Evolutionary conservation across 2,329 filamentous ascomycete species (phyloP), one percentile per base, ranked within the genome.

Genomic region (Trichoderma sp.): DNA sequence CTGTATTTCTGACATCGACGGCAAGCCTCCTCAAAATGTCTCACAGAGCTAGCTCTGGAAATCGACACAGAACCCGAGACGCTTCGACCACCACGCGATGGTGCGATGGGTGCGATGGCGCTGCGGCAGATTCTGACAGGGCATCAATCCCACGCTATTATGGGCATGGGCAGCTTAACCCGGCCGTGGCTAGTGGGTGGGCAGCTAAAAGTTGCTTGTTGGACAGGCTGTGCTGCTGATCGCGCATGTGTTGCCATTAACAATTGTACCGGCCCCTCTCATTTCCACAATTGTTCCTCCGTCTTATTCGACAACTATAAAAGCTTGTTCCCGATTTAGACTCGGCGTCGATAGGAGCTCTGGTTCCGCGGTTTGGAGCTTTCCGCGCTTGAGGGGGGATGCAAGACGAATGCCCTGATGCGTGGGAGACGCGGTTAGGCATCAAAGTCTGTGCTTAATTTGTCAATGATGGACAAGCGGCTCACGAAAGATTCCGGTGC

Each of bases 291-390:
- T 47, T 66, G 34, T 64, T 64, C 51, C 69, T 43, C 62, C 61
- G 57, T 70, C 67, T 62, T 70, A 70, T 70, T 70, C 39, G 56
- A 36, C 36, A 62, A 53, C 39, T 47, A 53, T 21, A 53, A 61
- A 70, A 62, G 57, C 57, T 62, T 70, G 57, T 70, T 70, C 56
- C 56, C 66, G 57, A 61, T 70, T 70, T 51, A 53, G 67, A 47
- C 12, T 43, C 30, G 57, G 39, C 67, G 15, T 70, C 21, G 57
- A 36, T 51, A 14, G 28, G 18, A 18, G 67, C 28, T 70, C 39
- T 58, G 67, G 32, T 58, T 70, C 67, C 67, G 67, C 21, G 57
- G 14, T 51, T 53, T 70, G 57, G 39, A n/a, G 66, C 18, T 51
- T 51, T 51, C 43, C 43, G 43, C 43, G 56, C 32, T 14, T 18